Evolutionary conservation across 1,284 basidiomycete genomes (phyloP).

Genomic region (Ceratobasidium papillatum): DNA sequence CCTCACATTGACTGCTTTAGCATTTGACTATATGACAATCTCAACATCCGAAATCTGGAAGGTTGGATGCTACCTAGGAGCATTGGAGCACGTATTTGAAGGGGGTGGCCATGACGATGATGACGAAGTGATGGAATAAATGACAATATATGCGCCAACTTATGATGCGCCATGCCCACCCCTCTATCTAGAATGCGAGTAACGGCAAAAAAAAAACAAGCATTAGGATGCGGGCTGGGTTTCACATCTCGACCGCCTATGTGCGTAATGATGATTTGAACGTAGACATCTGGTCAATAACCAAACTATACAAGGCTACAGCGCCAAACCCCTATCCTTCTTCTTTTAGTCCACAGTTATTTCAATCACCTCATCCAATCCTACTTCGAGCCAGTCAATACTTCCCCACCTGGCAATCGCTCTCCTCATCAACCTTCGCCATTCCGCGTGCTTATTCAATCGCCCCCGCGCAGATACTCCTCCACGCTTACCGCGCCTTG

Average conservation of each 20-base stretch:
- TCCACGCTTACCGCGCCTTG: neutral
- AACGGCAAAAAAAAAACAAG: neutral
- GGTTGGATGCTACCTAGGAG: constrained; percentile 21
- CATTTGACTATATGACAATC: constrained; percentile 38
- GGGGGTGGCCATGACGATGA: constrained; percentile 4
- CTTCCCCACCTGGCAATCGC: neutral
- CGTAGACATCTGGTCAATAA: no score
- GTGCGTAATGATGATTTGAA: no score
- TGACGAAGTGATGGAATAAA: constrained; percentile 20
- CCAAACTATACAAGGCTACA: neutral
- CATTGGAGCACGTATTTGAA: constrained; percentile 22
- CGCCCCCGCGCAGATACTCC: neutral
- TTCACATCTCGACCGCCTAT: no score
- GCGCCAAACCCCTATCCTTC: neutral
- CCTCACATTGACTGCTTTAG: constrained; percentile 25
- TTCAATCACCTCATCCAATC: neutral
- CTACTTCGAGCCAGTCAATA: neutral
- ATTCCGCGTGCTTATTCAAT: neutral
- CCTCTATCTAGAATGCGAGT: neutral
- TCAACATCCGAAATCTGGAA: constrained; percentile 29
- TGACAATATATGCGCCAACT: neutral
- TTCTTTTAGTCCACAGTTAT: neutral
- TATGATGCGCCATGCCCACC: neutral
- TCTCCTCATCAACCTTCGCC: neutral
- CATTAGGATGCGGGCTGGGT: no score